Conservation (phyloP, 345 rosid species). For the Aegle marmelos region DNA sequence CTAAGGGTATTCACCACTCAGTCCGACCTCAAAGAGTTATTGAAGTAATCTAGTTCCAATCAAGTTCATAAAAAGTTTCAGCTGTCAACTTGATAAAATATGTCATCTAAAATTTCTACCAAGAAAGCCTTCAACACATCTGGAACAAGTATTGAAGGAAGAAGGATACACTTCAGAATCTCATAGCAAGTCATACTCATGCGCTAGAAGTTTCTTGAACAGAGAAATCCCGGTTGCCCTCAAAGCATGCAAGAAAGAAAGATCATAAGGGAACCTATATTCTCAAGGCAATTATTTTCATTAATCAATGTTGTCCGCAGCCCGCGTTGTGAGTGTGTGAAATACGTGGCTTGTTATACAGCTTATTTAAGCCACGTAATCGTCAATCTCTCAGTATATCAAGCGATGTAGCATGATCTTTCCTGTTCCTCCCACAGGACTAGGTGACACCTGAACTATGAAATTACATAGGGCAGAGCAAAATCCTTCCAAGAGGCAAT, state of each 20-base stretch:
- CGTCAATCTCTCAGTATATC: not conserved
- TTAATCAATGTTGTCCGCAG: not conserved
- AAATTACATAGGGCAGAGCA: not conserved
- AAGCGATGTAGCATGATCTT: not conserved
- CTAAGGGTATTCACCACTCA: not conserved
- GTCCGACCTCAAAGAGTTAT: not conserved
- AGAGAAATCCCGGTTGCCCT: not conserved
- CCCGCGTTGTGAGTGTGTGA: not conserved
- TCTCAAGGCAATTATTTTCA: not conserved
- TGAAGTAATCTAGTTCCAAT: not conserved
- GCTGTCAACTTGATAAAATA: not conserved
- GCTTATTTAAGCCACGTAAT: not conserved
- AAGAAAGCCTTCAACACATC: not conserved
- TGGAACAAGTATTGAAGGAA: not conserved
- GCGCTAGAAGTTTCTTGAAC: not conserved
- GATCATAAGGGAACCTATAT: not conserved
- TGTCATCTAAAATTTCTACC: not conserved
- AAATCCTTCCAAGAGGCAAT: not conserved
- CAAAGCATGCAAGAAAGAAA: not conserved
- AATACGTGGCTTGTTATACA: not conserved
- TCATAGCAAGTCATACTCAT: not conserved
- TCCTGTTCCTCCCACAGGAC: too few relatives aligned
- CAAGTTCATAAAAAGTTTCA: not conserved
- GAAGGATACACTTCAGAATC: not conserved
- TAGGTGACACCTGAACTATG: not conserved